These are phyloP conservation scores for Botrytis paeoniae DNA, from an alignment of 2,329 filamentous ascomycete species.

Conservation along the genomic window DNA sequence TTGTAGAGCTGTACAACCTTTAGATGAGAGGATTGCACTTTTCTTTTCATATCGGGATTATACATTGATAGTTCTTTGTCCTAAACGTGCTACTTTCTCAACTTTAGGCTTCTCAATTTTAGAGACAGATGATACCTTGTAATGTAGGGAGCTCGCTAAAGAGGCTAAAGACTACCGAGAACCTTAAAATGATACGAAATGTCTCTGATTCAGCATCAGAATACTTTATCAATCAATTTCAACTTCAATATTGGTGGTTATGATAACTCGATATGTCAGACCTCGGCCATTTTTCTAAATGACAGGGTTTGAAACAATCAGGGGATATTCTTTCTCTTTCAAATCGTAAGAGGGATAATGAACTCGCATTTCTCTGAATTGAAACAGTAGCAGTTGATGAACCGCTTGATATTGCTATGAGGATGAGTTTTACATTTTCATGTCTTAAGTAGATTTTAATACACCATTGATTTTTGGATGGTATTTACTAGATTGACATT, in stretches of 20 bases:
- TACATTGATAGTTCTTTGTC: neutral
- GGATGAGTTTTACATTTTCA: too few species aligned
- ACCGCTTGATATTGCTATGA: neutral
- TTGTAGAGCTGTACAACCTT: rapidly evolving
- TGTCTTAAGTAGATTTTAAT: too few species aligned
- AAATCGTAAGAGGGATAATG: neutral
- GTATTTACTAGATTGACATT: too few species aligned
- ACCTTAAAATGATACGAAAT: neutral
- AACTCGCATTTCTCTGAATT: neutral
- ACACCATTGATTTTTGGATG: too few species aligned
- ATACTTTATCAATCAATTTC: too few species aligned
- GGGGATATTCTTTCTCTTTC: neutral
- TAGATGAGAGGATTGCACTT: rapidly evolving
- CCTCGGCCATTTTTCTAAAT: neutral
- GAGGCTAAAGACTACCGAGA: neutral
- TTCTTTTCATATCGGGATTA: neutral
- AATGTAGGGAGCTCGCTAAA: neutral
- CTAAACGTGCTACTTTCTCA: neutral
- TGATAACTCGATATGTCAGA: neutral
- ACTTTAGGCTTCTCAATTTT: neutral
- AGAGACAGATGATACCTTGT: neutral
- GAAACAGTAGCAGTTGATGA: neutral
- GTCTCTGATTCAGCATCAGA: neutral
- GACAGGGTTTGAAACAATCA: neutral
- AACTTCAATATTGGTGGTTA: neutral